A percentile compares a stretch with the other conserved stretches of the same genome.
phyloP scores from a whole-genome alignment of 2,329 filamentous ascomycete genomes.

The Arthrobotrys pseudoclavata region DNA sequence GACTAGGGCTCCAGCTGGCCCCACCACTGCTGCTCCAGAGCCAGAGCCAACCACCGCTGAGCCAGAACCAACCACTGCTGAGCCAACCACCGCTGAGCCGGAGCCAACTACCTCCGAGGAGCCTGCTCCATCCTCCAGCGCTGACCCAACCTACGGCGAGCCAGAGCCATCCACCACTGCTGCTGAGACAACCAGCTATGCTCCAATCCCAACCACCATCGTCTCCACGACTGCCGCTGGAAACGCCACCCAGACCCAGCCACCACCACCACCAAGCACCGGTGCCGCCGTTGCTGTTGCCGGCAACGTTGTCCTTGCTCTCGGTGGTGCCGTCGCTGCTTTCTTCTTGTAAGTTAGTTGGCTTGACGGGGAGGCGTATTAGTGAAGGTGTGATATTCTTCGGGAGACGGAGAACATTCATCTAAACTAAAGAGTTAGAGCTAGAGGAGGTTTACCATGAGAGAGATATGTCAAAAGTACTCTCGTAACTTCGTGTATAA shows the following conservation, averaged over 20 bases:
- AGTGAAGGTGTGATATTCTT: constrained; percentile 17
- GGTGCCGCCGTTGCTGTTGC: constrained; percentile 44
- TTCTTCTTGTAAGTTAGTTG: constrained; percentile 60
- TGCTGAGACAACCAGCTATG: constrained; percentile 39
- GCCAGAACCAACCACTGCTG: constrained; percentile 25
- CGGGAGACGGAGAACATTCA: neutral
- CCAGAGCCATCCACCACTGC: constrained; percentile 22
- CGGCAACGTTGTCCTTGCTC: constrained; percentile 51
- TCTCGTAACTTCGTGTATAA: constrained; percentile 44
- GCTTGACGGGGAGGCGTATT: neutral
- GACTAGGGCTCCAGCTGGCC: constrained; percentile 27
- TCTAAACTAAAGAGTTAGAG: neutral
- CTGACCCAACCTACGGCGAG: constrained; percentile 27
- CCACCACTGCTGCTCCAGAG: constrained; percentile 24
- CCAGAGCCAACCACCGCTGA: constrained; percentile 23
- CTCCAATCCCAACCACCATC: constrained; percentile 34
- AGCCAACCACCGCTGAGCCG: constrained; percentile 28
- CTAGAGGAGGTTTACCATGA: constrained; percentile 13
- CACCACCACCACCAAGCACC: constrained; percentile 43
- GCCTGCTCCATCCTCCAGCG: constrained; percentile 25
- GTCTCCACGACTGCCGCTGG: constrained; percentile 31
- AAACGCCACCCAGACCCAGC: constrained; percentile 33
- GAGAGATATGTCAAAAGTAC: constrained; percentile 20
- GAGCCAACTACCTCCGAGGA: constrained; percentile 25
- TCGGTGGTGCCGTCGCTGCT: constrained; percentile 60